Evolutionary conservation across 768 basidiomycete genomes (phyloP).

Genomic region (Mycena capillaripes): DNA sequence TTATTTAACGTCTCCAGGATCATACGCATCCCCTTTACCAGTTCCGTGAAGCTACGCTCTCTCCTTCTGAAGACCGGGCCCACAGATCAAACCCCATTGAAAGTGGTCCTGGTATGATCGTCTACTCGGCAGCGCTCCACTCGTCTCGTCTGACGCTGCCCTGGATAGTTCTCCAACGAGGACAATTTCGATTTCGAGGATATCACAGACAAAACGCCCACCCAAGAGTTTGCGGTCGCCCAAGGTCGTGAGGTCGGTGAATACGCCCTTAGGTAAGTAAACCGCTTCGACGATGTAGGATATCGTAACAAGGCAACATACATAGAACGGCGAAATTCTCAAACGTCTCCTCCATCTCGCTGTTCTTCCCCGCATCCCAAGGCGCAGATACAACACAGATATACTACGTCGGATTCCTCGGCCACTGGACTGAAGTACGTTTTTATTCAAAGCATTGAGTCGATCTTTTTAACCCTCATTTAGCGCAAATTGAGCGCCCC

Average conservation of each 20-base stretch:
- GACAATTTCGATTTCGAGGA: constrained; percentile 89
- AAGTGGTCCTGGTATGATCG: constrained; percentile 74
- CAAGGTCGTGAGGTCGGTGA: constrained; percentile 85
- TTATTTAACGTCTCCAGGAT: constrained; percentile 62
- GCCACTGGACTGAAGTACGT: constrained; percentile 83
- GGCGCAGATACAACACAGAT: constrained; percentile 83
- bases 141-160: background rate
- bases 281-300: background rate
- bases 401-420: constrained; percentile 90
- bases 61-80: constrained; percentile 91
- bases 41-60: constrained; percentile 86
- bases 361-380: constrained; percentile 86
- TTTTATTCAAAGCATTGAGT: background rate
- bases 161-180: constrained; percentile 79
- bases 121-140: background rate
- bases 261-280: constrained; percentile 81
- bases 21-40: constrained; percentile 88
- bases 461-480: background rate
- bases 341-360: constrained; percentile 82
- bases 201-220: constrained; percentile 68
- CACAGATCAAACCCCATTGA: constrained; percentile 79
- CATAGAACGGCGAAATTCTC: constrained; percentile 91
- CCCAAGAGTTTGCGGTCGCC: constrained; percentile 81
- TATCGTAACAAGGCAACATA: background rate
- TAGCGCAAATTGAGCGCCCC: constrained; percentile 85